Base-by-base conservation (phyloP, 257 asterid species). In the Solanum phureja region DNA sequence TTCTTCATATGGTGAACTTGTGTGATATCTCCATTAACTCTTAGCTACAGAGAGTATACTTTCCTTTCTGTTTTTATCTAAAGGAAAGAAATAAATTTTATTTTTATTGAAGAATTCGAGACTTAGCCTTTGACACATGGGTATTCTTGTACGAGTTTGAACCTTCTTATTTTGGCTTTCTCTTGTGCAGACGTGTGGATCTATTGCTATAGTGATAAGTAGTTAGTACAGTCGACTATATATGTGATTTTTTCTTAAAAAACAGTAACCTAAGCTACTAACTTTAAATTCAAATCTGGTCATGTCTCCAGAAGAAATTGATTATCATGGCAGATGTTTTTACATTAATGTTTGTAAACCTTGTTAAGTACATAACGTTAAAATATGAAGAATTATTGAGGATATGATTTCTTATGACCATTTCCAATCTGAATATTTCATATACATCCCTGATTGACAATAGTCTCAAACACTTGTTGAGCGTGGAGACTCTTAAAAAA, bases 31-130 rank as follows among this genome's bases (percentile, higher is more conserved):
- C 19, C 58, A 40, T 86, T n/a, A 24, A 71, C 66, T 72, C 83
- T 69, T 33, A 42, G 84, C 23, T 72, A 21, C 85, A 16, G n/a
- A 76, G 60, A 33, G 21, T 4, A 86, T 72, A 34, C 83, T 72
- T 88, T 91, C 94, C 95, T 91, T 27, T 83, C 88, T 58, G 87
- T 91, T 92, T 93, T 77, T 87, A 91, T 89, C 86, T 86, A 0
- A 75, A 88, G 96, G 95, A 93, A 89, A 89, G 88, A 91, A 18
- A 87, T 83, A 62, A 69, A 60, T 71, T 52, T 58, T 33, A 66
- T 69, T 16, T 89, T 89, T 66, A 84, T 79, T 34, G 87, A 73
- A 52, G 60, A 89, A 44, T 44, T 79, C 23, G 74, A 83, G 24
- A 79, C 86, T 77, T 77, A 7, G 60, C 35, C 83, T 40, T 40